Evolutionary conservation across 305 asterid genomes (phyloP).

Genomic region (Withania somnifera): DNA sequence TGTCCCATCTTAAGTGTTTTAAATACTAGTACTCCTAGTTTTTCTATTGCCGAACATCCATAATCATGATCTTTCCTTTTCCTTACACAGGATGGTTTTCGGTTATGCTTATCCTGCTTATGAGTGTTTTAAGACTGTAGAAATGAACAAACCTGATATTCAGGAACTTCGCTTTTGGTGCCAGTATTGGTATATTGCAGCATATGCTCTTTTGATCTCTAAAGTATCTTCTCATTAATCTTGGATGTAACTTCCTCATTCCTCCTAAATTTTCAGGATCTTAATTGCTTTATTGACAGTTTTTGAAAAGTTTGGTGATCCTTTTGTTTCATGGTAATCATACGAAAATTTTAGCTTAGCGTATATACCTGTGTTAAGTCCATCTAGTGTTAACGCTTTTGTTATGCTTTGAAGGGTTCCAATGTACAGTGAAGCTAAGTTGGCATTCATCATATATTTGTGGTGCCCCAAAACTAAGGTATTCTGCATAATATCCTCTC

Average conservation of each 20-base stretch:
- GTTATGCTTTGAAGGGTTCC: slow-evolving; percentile 35
- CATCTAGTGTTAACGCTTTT: not conserved
- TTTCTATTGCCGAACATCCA: not conserved
- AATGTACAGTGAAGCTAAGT: slow-evolving; percentile 40
- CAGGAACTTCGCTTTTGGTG: slow-evolving; percentile 45
- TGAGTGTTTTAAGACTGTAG: slow-evolving; percentile 32
- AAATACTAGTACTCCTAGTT: not conserved
- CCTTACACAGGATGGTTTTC: slow-evolving; percentile 22
- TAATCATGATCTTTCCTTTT: not conserved
- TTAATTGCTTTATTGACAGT: slow-evolving; percentile 25
- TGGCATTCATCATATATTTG: slow-evolving; percentile 39
- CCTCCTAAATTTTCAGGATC: slow-evolving; percentile 22
- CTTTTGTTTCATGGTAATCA: slow-evolving; percentile 29
- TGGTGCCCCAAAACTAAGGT: slow-evolving; percentile 58
- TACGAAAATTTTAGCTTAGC: not conserved
- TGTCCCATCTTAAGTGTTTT: not conserved
- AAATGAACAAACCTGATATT: slow-evolving; percentile 23
- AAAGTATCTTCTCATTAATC: not conserved
- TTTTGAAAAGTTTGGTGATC: slow-evolving; percentile 27
- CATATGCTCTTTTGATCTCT: not conserved
- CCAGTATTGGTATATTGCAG: slow-evolving; percentile 33
- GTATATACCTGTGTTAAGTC: not conserved
- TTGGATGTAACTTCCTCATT: not conserved
- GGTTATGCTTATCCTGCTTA: slow-evolving; percentile 46
- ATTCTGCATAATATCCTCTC: not conserved